Conservation (phyloP, 805 yeast species). For the Saturnispora mendoncae region DNA sequence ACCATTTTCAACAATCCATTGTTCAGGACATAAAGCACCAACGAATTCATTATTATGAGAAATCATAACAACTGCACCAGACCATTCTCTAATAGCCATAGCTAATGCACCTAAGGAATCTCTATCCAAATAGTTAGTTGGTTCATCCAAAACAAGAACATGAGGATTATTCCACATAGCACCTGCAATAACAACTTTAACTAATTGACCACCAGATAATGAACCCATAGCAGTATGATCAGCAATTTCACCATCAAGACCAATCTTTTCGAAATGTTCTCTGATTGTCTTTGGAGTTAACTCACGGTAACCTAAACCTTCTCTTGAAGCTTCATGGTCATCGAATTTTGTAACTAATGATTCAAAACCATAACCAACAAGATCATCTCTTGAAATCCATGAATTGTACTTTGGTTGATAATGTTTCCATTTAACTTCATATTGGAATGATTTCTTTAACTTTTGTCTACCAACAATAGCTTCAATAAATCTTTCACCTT, state of each 20-base stretch:
- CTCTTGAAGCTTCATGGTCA: conserved; percentile 98
- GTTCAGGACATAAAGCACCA: conserved; percentile 96
- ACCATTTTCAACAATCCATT: conserved; percentile 95
- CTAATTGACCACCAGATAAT: conserved; percentile 95
- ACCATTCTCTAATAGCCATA: conserved; percentile 95
- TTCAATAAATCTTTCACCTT: conserved; percentile 79
- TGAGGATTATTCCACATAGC: conserved; percentile 99
- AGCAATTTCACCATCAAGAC: conserved; percentile 95
- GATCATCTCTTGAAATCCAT: conserved; percentile 80
- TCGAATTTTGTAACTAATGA: conserved; percentile 93
- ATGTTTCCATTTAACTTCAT: conserved; percentile 88
- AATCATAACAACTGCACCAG: conserved; percentile 97
- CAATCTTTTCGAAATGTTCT: conserved; percentile 95
- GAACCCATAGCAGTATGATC: conserved; percentile 97
- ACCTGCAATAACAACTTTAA: conserved; percentile 97
- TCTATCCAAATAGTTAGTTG: conserved; percentile 96
- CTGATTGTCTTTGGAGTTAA: conserved; percentile 85
- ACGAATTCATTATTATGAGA: conserved; percentile 96
- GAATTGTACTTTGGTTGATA: conserved; percentile 92
- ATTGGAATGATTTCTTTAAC: conserved; percentile 92
- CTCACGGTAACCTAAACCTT: conserved; percentile 97
- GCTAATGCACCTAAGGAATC: conserved; percentile 97
- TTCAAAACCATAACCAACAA: conserved; percentile 77
- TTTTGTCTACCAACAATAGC: conserved; percentile 97
- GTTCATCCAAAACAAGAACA: conserved; percentile 91